Percentiles rank a stretch among this genome's conserved stretches.
These are phyloP conservation scores for Melanomma pulvis-pyrius DNA, from an alignment of 495 filamentous ascomycete genomes.

Conservation along the genomic window DNA sequence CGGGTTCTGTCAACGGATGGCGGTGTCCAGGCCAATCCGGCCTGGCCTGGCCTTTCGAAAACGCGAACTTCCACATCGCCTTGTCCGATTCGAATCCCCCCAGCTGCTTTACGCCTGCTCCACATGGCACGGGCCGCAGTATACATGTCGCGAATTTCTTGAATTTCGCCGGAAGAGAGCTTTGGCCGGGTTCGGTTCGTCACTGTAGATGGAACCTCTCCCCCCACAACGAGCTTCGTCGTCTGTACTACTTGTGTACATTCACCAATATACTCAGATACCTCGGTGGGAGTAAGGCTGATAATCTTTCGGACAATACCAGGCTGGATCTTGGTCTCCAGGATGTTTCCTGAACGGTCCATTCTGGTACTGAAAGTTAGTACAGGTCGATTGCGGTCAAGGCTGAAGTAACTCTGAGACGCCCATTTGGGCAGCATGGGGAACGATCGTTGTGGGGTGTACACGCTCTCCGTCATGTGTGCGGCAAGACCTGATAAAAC, in stretches of 20 bases:
- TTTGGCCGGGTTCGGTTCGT: background rate
- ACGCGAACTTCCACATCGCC: background rate
- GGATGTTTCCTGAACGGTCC: slow-evolving; percentile 63
- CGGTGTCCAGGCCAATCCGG: slow-evolving; percentile 36
- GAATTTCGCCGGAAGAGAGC: background rate
- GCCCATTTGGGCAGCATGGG: slow-evolving; percentile 70
- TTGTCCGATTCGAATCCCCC: slow-evolving; percentile 21
- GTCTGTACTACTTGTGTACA: slow-evolving; percentile 34
- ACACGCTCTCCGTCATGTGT: slow-evolving; percentile 65
- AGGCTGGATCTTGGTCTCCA: slow-evolving; percentile 72
- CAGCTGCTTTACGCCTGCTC: slow-evolving; percentile 29
- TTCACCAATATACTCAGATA: slow-evolving; percentile 55
- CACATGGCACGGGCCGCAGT: slow-evolving; percentile 30
- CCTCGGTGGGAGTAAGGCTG: slow-evolving; percentile 65
- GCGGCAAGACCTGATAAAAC: slow-evolving; percentile 66
- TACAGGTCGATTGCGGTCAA: slow-evolving; percentile 66
- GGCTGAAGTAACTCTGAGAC: slow-evolving; percentile 66
- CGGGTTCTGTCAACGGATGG: slow-evolving; percentile 36
- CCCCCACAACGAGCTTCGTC: slow-evolving; percentile 49
- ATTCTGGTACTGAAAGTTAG: slow-evolving; percentile 83
- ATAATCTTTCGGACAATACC: slow-evolving; percentile 73
- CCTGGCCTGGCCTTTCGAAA: slow-evolving; percentile 15
- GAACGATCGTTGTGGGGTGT: slow-evolving; percentile 71
- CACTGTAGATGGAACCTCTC: slow-evolving; percentile 28
- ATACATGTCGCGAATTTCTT: slow-evolving; percentile 33